phyloP scores from a whole-genome alignment of 2,329 filamentous ascomycete genomes.

The Daldinia sp. region DNA sequence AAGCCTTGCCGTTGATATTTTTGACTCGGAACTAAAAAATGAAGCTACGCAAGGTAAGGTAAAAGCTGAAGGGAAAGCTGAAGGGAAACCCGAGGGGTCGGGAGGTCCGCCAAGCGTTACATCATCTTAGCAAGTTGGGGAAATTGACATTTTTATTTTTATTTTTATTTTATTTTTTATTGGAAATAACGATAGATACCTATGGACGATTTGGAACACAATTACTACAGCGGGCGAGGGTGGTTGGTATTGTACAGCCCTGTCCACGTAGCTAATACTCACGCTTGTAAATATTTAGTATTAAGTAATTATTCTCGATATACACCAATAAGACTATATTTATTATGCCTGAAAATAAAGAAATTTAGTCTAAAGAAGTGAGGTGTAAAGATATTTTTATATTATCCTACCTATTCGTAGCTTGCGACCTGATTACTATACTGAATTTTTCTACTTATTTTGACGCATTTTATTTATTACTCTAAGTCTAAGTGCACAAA shows the following conservation, averaged over 20 bases:
- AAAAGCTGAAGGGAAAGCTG: slow-evolving; percentile 34
- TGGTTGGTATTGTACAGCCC: not conserved
- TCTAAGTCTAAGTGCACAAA: no score
- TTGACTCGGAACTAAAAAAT: slow-evolving; percentile 62
- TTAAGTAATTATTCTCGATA: no score
- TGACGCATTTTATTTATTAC: no score
- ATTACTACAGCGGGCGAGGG: no score
- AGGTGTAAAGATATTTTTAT: no score
- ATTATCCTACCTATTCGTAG: no score
- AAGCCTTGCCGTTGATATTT: slow-evolving; percentile 84
- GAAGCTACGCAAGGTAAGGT: slow-evolving; percentile 57
- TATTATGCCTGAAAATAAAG: not conserved
- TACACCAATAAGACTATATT: no score
- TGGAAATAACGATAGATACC: not conserved
- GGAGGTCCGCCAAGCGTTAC: slow-evolving; percentile 24
- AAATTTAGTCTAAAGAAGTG: no score
- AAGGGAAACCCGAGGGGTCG: slow-evolving; percentile 34
- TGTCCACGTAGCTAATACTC: not conserved
- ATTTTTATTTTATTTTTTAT: no score
- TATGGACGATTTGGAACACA: not conserved
- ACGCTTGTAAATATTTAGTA: not conserved
- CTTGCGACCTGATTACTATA: no score
- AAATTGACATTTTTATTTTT: no score
- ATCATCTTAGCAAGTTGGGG: slow-evolving; percentile 8
- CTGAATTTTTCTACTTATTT: no score